Evolutionary conservation across 139 green algal species (phyloP).

Genomic region (Chlorella ohadii): DNA sequence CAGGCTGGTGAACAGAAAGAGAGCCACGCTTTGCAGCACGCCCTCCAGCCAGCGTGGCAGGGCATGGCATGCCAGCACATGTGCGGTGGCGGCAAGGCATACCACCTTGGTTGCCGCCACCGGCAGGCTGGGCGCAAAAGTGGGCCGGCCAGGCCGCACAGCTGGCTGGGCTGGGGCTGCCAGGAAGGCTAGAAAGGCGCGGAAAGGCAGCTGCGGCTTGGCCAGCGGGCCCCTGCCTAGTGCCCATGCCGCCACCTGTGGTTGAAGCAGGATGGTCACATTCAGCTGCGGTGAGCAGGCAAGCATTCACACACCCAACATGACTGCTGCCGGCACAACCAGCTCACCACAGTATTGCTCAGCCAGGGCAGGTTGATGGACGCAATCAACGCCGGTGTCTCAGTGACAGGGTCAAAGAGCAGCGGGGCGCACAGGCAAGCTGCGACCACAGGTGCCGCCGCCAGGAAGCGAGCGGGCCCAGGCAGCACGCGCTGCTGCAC

Average conservation of each 20-base stretch:
- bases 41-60: not conserved
- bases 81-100: too few species aligned
- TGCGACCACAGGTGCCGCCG: not conserved
- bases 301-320: too few species aligned
- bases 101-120: not conserved
- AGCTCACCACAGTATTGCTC: not conserved
- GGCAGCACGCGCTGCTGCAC: not conserved
- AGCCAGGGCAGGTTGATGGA: constrained; percentile 23
- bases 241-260: not conserved
- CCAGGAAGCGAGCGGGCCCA: not conserved
- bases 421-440: not conserved
- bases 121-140: not conserved
- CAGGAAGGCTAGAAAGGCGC: not conserved
- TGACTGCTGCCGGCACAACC: too few species aligned
- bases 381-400: not conserved
- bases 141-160: not conserved
- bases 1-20: constrained; percentile 16
- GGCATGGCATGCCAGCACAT: not conserved
- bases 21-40: not conserved
- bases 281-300: too few species aligned
- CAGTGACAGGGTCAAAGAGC: not conserved
- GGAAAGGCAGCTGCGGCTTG: not conserved
- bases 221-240: not conserved
- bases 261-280: not conserved
- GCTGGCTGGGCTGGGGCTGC: not conserved